Evolutionary conservation across 306 rosid genomes (phyloP).

Genomic region (Pyrus communis): DNA sequence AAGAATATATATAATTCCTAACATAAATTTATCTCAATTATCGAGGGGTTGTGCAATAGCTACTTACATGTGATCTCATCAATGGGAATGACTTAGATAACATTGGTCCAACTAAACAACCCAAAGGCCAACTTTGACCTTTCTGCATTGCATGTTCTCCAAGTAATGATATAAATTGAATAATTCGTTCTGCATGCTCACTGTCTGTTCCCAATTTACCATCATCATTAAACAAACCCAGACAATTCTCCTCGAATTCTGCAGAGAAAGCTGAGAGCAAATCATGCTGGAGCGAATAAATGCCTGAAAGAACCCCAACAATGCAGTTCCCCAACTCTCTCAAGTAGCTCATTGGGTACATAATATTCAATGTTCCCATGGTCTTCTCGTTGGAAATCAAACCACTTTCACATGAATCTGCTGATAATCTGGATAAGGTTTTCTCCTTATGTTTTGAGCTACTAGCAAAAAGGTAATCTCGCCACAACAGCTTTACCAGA

Average conservation of each 20-base stretch:
- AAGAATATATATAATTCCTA: background rate
- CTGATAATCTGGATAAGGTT: constrained; percentile 26
- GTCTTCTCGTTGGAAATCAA: constrained; percentile 31
- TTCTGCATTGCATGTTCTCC: constrained; percentile 55
- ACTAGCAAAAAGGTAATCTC: constrained; percentile 42
- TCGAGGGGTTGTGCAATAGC: constrained; percentile 5
- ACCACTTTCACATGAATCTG: constrained; percentile 30
- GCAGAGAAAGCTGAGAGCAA: constrained; percentile 43
- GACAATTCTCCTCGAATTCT: constrained; percentile 58
- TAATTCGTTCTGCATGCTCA: constrained; percentile 44
- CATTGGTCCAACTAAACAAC: constrained; percentile 73
- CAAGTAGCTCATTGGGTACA: constrained; percentile 52
- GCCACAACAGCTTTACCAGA: constrained; percentile 70
- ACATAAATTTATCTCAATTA: background rate
- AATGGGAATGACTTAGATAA: constrained; percentile 56
- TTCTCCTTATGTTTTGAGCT: constrained; percentile 36
- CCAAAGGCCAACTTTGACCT: constrained; percentile 85
- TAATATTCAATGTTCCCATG: constrained; percentile 24
- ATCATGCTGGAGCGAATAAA: constrained; percentile 39
- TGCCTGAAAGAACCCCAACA: constrained; percentile 57
- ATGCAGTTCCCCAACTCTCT: constrained; percentile 70
- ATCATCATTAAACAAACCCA: constrained; percentile 39
- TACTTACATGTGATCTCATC: constrained; percentile 76
- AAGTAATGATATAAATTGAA: constrained; percentile 56
- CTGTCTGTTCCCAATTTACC: constrained; percentile 19